Evolutionary conservation across 2,329 filamentous ascomycete species (phyloP).

Genomic region (Colletotrichum falcatum): DNA sequence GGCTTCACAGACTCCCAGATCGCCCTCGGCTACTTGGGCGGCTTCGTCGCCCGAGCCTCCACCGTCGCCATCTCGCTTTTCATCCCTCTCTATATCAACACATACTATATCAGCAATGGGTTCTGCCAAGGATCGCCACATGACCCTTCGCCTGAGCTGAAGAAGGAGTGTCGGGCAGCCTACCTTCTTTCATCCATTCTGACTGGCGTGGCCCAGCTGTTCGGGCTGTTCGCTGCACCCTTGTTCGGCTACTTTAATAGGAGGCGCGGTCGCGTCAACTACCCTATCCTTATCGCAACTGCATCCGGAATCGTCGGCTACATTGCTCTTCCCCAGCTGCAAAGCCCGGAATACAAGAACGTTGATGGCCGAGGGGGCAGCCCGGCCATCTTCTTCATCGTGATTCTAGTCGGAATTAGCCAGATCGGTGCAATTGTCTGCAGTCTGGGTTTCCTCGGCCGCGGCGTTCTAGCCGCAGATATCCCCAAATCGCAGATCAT

Average conservation of each 20-base stretch:
- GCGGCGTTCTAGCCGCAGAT: constrained; percentile 75
- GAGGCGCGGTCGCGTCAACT: constrained; percentile 73
- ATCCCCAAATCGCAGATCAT: constrained; percentile 48
- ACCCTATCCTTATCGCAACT: constrained; percentile 79
- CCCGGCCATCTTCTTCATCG: constrained; percentile 78
- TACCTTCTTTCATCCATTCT: constrained; percentile 90
- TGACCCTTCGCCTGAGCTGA: constrained; percentile 78
- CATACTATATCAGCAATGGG: constrained; percentile 85
- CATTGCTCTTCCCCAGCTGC: constrained; percentile 77
- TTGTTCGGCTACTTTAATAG: constrained; percentile 89
- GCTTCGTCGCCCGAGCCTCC: constrained; percentile 93
- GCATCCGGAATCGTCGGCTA: constrained; percentile 84
- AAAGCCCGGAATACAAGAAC: constrained; percentile 79
- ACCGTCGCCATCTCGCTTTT: constrained; percentile 96
- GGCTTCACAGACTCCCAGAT: constrained; percentile 84
- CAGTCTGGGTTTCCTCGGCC: constrained; percentile 87
- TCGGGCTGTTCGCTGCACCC: constrained; percentile 87
- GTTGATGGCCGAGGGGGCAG: constrained; percentile 74
- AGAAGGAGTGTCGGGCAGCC: constrained; percentile 84
- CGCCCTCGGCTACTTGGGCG: constrained; percentile 88
- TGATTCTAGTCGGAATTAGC: constrained; percentile 85
- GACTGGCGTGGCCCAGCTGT: constrained; percentile 88
- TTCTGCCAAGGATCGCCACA: constrained; percentile 78
- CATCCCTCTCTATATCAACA: constrained; percentile 92
- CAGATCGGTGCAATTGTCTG: constrained; percentile 98